These are phyloP conservation scores for Colletotrichum endophyticum DNA, from an alignment of 2,329 filamentous ascomycete species.

Conservation along the genomic window DNA sequence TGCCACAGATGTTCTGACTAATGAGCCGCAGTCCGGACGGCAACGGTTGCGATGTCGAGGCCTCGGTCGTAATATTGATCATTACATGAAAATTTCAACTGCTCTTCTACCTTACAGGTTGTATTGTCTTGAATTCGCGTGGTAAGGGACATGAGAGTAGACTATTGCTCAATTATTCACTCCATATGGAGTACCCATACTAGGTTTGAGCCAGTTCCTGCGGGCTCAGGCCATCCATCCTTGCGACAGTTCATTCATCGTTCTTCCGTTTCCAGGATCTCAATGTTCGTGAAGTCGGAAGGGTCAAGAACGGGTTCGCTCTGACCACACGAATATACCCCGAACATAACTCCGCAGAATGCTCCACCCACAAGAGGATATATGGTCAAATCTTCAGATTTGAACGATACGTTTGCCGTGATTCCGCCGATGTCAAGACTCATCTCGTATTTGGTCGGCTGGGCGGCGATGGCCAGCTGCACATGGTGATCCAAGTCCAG, in stretches of 20 bases:
- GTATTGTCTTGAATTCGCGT: neutral
- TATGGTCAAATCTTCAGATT: constrained; percentile 26
- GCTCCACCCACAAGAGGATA: constrained; percentile 32
- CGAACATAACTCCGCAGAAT: constrained; percentile 35
- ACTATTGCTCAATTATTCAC: neutral
- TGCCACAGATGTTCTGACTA: neutral
- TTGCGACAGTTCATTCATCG: neutral
- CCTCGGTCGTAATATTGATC: neutral
- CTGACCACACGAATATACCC: constrained; percentile 31
- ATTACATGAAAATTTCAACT: neutral
- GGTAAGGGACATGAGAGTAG: neutral
- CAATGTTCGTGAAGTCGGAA: constrained; percentile 31
- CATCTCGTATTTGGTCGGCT: constrained; percentile 24
- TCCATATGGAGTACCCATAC: neutral
- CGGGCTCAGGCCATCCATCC: neutral
- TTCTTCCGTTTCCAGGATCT: neutral
- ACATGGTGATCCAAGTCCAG: neutral
- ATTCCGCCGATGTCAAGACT: constrained; percentile 3
- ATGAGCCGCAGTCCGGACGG: neutral
- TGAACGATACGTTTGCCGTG: neutral
- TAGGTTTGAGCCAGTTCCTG: neutral
- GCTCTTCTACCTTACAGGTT: neutral
- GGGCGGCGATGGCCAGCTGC: constrained; percentile 20
- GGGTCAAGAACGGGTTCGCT: constrained; percentile 34
- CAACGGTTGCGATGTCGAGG: neutral